Evolutionary conservation across 2,329 filamentous ascomycete species (phyloP), one percentile per base, ranked within the genome.

Genomic region (Arthrobotrys musiformis): DNA sequence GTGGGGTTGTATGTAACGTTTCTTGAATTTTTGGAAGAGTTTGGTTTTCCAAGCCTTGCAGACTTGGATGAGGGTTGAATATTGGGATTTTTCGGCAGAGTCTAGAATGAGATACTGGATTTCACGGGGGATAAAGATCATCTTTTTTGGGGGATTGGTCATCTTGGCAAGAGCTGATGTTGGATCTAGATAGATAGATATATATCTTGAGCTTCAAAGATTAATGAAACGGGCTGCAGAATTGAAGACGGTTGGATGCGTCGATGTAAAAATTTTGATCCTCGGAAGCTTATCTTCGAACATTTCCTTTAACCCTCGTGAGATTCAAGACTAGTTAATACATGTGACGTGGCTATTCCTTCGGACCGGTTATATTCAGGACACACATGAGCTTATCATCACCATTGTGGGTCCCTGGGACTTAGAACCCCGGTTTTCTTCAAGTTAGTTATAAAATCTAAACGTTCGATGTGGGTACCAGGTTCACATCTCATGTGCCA

Each of bases 61-160:
- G 24, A 69, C 64, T 5, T 37, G 33, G 13, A 56, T 60, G 28
- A 69, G 54, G 13, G 64, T 60, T 33, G 26, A 1, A 26, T 69
- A 69, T 13, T 69, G 35, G 7, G 64, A 50, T 30, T 30, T 44
- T 7, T 69, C 64, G 9, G 64, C 52, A 15, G 22, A 11, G 15
- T 69, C 50, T 24, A 69, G 26, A 30, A 69, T 61, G 40, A 69
- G 54, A 13, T 46, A 33, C 22, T 69, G 64, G 15, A 69, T 60
- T 28, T 69, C 64, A 40, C 54, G 54, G 19, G 54, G 54, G 22
- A 58, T 26, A 11, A 24, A 40, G 19, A 15, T 24, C 54, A 58
- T 58, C 11, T 22, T 56, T 28, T 2, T 35, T 35, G 28, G 17
- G 9, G 1, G 24, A 52, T 48, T 24, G 13, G 44, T 35, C 5